Evolutionary conservation across 768 basidiomycete genomes (phyloP), one percentile per base, ranked within the genome.

Genomic region (Termitomyces sp.): DNA sequence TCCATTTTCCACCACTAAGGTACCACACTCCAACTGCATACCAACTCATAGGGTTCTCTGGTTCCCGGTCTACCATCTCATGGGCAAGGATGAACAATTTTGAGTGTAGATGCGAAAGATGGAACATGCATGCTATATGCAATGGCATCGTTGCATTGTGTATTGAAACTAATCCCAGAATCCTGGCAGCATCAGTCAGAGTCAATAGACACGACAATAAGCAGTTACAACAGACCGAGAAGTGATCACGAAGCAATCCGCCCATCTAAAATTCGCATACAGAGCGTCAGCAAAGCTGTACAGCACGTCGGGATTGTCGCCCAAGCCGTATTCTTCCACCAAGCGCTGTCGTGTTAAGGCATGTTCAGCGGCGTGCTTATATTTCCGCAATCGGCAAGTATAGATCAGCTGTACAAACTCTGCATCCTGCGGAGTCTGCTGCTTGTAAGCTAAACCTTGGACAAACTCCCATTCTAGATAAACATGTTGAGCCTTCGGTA

Each of bases 1-100:
- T 77, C 89, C 91, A 99, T 67, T 95, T 92, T 51, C 83, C 82
- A 30, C 86, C 85, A 33, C 87, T 83, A 56, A 96, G 82, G 73
- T 99, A 98, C 91, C 95, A 99, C 22, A 98, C 86, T 0, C 95
- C 97, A 24, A 98, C 97, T 4, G 97, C 93, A 72, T 98, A 99
- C 97, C 97, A 99, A 64, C 93, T 95, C 53, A 93, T 83, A 0
- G 94, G 87, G 43, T 91, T 89, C 67, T 95, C 92, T 0, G 97
- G 95, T 68, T 98, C 95, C 47, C 85, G 85, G 55, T 98, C 93
- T 18, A 98, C 95, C 69, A 99, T 83, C 68, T 97, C 93, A 66
- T 98, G 97, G 0, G 97, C 97, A 39, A 98, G 82, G 61, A 99
- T 89, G 75, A 98, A 99, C 6, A 99, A 83, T 64, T 89, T 89